These are phyloP conservation scores for Chrysoporthe puriensis DNA, from an alignment of 2,329 filamentous ascomycete genomes.

Conservation along the genomic window DNA sequence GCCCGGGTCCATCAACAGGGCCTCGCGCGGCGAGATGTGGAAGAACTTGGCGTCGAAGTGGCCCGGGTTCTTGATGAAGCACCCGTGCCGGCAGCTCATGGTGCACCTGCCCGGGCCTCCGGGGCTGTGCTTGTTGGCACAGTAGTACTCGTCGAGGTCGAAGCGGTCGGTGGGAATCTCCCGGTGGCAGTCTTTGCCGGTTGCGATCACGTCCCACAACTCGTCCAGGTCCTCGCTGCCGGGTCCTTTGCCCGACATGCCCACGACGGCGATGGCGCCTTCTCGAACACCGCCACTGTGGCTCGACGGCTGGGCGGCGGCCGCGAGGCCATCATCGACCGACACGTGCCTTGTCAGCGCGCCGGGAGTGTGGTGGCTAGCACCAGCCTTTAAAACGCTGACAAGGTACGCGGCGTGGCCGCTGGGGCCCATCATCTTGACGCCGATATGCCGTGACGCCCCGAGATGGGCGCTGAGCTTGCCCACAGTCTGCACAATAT, in stretches of 20 bases:
- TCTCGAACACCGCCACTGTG: background rate
- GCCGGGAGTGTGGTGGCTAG: too few species aligned
- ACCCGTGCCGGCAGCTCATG: background rate
- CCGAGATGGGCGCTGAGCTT: too few species aligned
- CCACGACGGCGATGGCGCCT: background rate
- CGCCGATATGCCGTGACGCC: too few species aligned
- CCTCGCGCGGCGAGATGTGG: conserved; percentile 41
- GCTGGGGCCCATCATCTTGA: too few species aligned
- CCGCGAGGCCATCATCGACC: background rate
- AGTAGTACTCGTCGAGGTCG: background rate
- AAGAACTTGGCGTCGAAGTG: conserved; percentile 33
- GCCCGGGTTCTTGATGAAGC: background rate
- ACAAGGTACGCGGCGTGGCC: too few species aligned
- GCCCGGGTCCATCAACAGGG: conserved; percentile 44
- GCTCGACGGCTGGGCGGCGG: too few species aligned
- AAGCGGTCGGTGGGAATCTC: background rate
- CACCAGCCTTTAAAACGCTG: too few species aligned
- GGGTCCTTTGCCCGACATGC: background rate
- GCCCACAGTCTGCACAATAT: too few species aligned
- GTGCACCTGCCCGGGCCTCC: too few species aligned
- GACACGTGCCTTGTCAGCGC: background rate
- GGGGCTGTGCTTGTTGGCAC: background rate
- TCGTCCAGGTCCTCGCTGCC: background rate
- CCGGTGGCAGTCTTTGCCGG: background rate
- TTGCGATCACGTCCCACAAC: background rate